Evolutionary conservation across 768 basidiomycete species (phyloP), one percentile per base, ranked within the genome.

Genomic region (Trametes maxima): DNA sequence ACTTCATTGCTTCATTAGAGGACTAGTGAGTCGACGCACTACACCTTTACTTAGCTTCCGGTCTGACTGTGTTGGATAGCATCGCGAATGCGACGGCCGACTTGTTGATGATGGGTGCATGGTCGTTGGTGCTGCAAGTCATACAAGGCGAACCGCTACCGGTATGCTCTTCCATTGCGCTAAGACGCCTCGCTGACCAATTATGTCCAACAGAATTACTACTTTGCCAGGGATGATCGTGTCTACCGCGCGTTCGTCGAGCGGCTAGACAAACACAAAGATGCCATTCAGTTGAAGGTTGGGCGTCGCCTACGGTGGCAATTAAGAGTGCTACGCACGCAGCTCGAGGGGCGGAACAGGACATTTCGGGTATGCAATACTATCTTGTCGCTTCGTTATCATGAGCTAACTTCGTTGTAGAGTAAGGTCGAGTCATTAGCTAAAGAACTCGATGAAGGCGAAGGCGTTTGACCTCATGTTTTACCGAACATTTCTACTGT

Each of bases 141-240:
- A 70, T 94, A 6, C 75, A 80, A 37, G 87, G 79, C 37, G 86
- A 90, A 46, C 77, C 75, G 35, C 86, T 96, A 71, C 92, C 94
- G 5, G 94, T 94, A 68, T 63, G 85, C 60, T 44, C 1, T n/a
- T 17, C 10, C 8, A 37, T 0, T 12, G 13, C 4, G 13, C 8
- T 19, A 10, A 1, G n/a, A 25, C 13, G 45, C 2, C 21, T 36
- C 8, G 12, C 46, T 45, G 28, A 42, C 40, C 24, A 33, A 64
- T n/a, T n/a, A n/a, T 28, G 48, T 37, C 40, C 36, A 53, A 19
- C 67, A 93, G 92, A 82, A 86, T n/a, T 95, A 90, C 64, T 94
- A 89, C 68, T 98, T 98, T 69, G 96, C 95, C 45, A 84, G 96
- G 21, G 96, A 98, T 73, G 89, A 94, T 63, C 85, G 95, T 37